These are phyloP conservation scores for Dactylella cylindrospora DNA, from an alignment of 2,329 filamentous ascomycete species.

Conservation along the genomic window DNA sequence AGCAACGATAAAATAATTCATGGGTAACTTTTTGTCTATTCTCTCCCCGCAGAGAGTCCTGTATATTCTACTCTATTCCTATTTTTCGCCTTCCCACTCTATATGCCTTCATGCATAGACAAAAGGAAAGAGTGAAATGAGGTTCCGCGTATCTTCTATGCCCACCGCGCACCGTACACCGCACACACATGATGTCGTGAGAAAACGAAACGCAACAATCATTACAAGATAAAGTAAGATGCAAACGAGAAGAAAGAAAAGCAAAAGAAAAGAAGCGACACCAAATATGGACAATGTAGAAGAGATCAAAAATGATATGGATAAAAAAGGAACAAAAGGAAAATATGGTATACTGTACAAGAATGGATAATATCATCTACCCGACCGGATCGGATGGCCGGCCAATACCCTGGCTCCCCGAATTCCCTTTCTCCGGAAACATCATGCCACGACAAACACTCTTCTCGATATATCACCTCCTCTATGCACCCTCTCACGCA, in stretches of 20 bases:
- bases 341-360: constrained; percentile 30
- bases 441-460: background rate
- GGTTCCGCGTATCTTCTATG: too few species aligned
- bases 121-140: background rate
- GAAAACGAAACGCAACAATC: background rate
- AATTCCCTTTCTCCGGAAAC: constrained; percentile 2
- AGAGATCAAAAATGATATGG: background rate
- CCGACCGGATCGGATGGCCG: too few species aligned
- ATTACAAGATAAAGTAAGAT: background rate
- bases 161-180: too few species aligned
- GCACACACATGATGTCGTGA: too few species aligned
- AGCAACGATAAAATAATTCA: too few species aligned
- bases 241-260: background rate
- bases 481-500: too few species aligned
- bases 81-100: too few species aligned
- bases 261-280: background rate
- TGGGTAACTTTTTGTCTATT: too few species aligned
- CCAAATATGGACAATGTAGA: constrained; percentile 1
- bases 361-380: constrained; percentile 14
- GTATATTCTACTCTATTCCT: too few species aligned
- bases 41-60: too few species aligned
- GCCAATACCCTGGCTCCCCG: too few species aligned
- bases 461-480: too few species aligned
- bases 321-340: background rate
- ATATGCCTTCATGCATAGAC: background rate